Conservation (phyloP, 2,329 filamentous ascomycete species). For the Calonectria hawksworthii region DNA sequence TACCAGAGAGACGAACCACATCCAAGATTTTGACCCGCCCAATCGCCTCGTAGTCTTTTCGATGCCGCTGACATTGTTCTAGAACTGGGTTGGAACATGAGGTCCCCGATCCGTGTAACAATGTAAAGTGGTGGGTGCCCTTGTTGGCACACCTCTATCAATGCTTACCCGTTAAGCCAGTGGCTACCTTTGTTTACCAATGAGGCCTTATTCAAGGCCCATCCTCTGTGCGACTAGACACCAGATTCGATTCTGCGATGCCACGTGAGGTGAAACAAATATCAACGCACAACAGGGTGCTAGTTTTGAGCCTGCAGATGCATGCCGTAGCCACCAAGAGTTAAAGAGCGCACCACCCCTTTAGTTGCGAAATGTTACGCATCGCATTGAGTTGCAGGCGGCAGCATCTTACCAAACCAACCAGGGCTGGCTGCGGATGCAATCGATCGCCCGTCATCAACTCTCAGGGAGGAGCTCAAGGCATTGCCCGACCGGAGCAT, state of each 20-base stretch:
- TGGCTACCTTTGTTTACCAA: constrained; percentile 5
- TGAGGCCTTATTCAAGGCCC: constrained; percentile 6
- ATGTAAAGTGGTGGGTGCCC: constrained; percentile 22
- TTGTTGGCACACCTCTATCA: constrained; percentile 29
- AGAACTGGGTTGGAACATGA: constrained; percentile 29
- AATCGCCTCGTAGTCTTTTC: constrained; percentile 15
- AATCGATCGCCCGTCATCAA: constrained; percentile 11
- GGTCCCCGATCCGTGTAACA: constrained; percentile 31
- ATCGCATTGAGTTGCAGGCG: constrained; percentile 34
- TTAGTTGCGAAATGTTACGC: constrained; percentile 24
- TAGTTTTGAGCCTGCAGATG: constrained; percentile 27
- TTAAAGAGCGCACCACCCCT: constrained; percentile 25
- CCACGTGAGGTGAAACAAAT: constrained; percentile 35
- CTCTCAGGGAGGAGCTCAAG: not conserved
- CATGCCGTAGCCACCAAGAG: constrained; percentile 27
- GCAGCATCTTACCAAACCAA: constrained; percentile 36
- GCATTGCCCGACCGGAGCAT: constrained; percentile 27
- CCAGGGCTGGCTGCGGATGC: constrained; percentile 26
- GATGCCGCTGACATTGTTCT: constrained; percentile 28
- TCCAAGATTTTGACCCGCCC: not conserved
- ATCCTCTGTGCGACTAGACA: constrained; percentile 18
- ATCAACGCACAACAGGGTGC: constrained; percentile 33
- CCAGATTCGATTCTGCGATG: constrained; percentile 18
- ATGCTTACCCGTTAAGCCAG: constrained; percentile 27
- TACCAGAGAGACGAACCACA: not conserved